Conservation (phyloP, 805 yeast genomes). For the Yarrowia deformans region DNA sequence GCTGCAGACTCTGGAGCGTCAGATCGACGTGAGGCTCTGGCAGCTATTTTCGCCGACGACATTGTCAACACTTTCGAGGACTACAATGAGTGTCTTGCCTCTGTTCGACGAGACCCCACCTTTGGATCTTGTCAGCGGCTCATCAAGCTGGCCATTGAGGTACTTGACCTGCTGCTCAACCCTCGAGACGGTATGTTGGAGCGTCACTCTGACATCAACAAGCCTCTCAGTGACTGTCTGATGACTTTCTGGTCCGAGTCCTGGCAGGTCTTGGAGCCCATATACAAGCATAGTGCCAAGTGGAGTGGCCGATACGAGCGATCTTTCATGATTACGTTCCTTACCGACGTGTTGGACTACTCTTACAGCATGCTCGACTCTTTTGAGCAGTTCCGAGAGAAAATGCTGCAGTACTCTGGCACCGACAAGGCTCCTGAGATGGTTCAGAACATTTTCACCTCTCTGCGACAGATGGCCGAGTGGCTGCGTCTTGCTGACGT, state of each 20-base stretch:
- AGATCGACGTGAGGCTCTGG: conserved; percentile 81
- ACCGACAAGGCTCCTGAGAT: conserved; percentile 48
- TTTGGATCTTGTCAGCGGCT: conserved; percentile 80
- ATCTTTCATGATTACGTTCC: conserved; percentile 72
- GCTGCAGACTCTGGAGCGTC: conserved; percentile 64
- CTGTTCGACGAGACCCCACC: conserved; percentile 57
- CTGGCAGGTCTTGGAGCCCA: conserved; percentile 76
- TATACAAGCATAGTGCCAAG: conserved; percentile 67
- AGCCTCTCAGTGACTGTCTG: conserved; percentile 47
- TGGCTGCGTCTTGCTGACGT: conserved; percentile 87
- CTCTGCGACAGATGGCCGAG: conserved; percentile 71
- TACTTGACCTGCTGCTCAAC: conserved; percentile 66
- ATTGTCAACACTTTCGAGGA: conserved; percentile 59
- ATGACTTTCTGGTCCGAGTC: conserved; percentile 68
- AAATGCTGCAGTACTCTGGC: conserved; percentile 10
- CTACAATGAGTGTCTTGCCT: conserved; percentile 56
- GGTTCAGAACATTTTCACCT: conserved; percentile 56
- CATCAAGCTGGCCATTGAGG: conserved; percentile 76
- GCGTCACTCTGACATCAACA: conserved; percentile 46
- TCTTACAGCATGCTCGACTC: conserved; percentile 73
- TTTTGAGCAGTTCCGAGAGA: conserved; percentile 57
- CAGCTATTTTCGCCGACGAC: conserved; percentile 57
- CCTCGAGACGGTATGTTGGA: conserved; percentile 67
- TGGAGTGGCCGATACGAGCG: conserved; percentile 77
- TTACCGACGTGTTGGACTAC: conserved; percentile 84